Evolutionary conservation across 805 yeast genomes (phyloP).

Genomic region (Wickerhamiella australiensis): DNA sequence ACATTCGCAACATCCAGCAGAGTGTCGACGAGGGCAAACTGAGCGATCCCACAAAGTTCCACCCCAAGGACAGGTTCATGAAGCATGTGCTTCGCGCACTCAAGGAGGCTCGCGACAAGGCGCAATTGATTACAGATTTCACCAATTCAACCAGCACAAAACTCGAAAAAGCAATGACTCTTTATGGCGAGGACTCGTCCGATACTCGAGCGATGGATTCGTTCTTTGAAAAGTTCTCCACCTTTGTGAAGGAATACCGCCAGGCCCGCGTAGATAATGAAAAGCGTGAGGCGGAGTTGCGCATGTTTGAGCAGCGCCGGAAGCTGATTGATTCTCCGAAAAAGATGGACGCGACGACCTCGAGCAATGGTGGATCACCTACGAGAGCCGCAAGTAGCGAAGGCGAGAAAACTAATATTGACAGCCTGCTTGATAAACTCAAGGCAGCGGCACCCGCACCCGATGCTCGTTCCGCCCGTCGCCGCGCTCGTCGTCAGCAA

Average conservation of each 20-base stretch:
- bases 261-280: conserved; percentile 70
- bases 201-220: conserved; percentile 55
- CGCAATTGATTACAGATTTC: conserved; percentile 51
- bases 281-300: conserved; percentile 69
- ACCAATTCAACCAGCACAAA: conserved; percentile 49
- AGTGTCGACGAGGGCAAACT: conserved; percentile 75
- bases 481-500: conserved; percentile 38
- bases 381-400: conserved; percentile 10
- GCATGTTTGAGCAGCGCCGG: conserved; percentile 65
- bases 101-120: conserved; percentile 64
- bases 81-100: conserved; percentile 49
- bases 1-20: conserved; percentile 55
- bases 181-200: conserved; percentile 78
- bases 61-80: conserved; percentile 70
- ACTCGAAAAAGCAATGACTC: conserved; percentile 59
- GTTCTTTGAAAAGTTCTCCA: conserved; percentile 70
- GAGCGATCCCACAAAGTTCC: conserved; percentile 64
- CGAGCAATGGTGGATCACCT: not conserved
- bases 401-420: conserved; percentile 44
- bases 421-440: conserved; percentile 69
- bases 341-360: conserved; percentile 19
- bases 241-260: conserved; percentile 66
- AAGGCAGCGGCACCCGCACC: conserved; percentile 74
- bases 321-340: conserved; percentile 42
- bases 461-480: conserved; percentile 68